Evolutionary conservation across 1,284 basidiomycete species (phyloP).

Genomic region (Melampsora occidentalis): DNA sequence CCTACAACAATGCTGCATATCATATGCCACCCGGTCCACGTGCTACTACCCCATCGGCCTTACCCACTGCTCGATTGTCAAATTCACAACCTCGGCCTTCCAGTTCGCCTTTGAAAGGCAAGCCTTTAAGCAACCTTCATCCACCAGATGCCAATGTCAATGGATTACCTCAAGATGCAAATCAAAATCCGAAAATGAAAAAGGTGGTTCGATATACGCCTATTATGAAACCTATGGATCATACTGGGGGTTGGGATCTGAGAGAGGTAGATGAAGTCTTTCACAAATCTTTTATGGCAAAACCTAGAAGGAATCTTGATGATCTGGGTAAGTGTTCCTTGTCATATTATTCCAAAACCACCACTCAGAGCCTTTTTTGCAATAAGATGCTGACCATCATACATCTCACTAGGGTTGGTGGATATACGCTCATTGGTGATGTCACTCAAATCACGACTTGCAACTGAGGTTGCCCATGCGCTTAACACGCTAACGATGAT

Average conservation of each 20-base stretch:
- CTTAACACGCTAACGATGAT: slow-evolving; percentile 84
- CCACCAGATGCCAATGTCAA: slow-evolving; percentile 16
- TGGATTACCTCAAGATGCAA: background rate
- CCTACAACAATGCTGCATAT: slow-evolving; percentile 3
- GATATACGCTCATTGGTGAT: slow-evolving; percentile 85
- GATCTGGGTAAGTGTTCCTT: slow-evolving; percentile 63
- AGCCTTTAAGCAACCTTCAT: background rate
- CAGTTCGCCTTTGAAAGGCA: slow-evolving; percentile 36
- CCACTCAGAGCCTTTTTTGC: background rate
- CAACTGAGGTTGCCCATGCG: slow-evolving; percentile 80
- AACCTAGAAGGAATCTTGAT: slow-evolving; percentile 66
- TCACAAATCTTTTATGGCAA: slow-evolving; percentile 59
- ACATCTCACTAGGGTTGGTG: slow-evolving; percentile 61
- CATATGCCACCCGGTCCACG: slow-evolving; percentile 1
- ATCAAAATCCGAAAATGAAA: slow-evolving; percentile 55
- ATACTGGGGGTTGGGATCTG: slow-evolving; percentile 79
- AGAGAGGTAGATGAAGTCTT: slow-evolving; percentile 67
- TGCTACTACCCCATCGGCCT: slow-evolving; percentile 9
- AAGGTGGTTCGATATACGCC: slow-evolving; percentile 90
- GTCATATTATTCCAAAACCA: background rate
- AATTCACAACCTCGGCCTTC: slow-evolving; percentile 10
- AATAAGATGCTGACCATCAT: background rate
- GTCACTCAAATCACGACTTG: slow-evolving; percentile 80
- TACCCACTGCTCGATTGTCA: background rate
- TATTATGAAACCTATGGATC: slow-evolving; percentile 70